Evolutionary conservation across 2,329 filamentous ascomycete species (phyloP).

Genomic region (Fusarium paranaense): DNA sequence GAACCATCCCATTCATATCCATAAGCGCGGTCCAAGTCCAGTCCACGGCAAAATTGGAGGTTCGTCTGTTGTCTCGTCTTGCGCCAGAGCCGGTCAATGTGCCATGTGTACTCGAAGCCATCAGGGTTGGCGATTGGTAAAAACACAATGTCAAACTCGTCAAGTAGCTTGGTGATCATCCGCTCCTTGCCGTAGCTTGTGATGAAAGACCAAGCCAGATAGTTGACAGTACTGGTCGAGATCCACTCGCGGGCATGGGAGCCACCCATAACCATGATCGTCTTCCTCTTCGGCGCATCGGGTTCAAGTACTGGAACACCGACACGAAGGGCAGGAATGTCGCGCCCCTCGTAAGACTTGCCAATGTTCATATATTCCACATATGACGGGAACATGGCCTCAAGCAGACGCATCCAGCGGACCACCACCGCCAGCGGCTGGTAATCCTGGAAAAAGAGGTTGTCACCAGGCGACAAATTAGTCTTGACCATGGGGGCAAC

Average conservation of each 20-base stretch:
- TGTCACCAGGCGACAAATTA: constrained; percentile 61
- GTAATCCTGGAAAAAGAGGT: constrained; percentile 93
- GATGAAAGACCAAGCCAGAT: constrained; percentile 88
- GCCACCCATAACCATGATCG: constrained; percentile 84
- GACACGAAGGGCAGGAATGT: constrained; percentile 84
- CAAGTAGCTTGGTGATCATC: constrained; percentile 80
- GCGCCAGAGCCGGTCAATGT: constrained; percentile 90
- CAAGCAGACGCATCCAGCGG: constrained; percentile 92
- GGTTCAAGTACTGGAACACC: constrained; percentile 66
- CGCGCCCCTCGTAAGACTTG: constrained; percentile 87
- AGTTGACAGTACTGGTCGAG: constrained; percentile 89
- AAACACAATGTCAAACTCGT: constrained; percentile 88
- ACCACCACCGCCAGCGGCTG: constrained; percentile 84
- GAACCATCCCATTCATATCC: constrained; percentile 85
- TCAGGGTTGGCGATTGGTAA: constrained; percentile 93
- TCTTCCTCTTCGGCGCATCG: constrained; percentile 69
- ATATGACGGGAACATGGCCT: constrained; percentile 89
- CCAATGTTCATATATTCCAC: constrained; percentile 81
- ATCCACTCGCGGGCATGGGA: constrained; percentile 98
- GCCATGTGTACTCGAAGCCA: constrained; percentile 94
- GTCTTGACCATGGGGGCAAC: constrained; percentile 46
- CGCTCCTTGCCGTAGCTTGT: constrained; percentile 81
- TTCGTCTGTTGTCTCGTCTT: constrained; percentile 90
- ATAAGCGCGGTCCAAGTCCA: constrained; percentile 91
- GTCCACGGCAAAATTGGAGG: constrained; percentile 84